These are phyloP conservation scores for Neoboletus subvelutipes DNA, from an alignment of 768 basidiomycete genomes.

Conservation along the genomic window DNA sequence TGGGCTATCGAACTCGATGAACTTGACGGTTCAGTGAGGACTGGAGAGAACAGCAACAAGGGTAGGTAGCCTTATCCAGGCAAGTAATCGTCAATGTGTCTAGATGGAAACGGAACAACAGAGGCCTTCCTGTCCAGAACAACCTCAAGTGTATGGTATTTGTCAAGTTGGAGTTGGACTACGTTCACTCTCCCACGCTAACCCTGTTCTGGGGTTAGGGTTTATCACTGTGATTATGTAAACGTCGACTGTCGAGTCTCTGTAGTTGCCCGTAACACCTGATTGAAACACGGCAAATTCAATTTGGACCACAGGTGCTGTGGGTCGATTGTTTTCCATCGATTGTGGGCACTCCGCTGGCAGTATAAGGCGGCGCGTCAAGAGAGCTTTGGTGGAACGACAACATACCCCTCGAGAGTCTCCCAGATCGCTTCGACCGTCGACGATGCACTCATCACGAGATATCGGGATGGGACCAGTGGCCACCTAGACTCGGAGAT, in stretches of 20 bases:
- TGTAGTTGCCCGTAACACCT: background rate
- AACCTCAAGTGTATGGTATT: background rate
- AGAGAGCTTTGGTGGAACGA: background rate
- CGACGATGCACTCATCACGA: background rate
- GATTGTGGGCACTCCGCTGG: background rate
- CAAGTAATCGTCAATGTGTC: background rate
- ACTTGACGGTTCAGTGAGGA: constrained; percentile 22
- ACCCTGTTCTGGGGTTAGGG: constrained; percentile 25
- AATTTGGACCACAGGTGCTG: background rate
- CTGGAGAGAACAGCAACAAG: constrained; percentile 26
- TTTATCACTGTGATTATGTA: background rate
- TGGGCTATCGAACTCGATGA: constrained; percentile 42
- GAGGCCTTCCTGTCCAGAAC: background rate
- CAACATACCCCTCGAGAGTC: background rate
- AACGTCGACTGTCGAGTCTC: background rate
- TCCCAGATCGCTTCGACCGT: background rate
- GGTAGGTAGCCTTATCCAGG: constrained; percentile 25
- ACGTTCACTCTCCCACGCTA: too few relatives aligned
- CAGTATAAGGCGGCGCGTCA: background rate
- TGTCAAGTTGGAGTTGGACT: too few relatives aligned
- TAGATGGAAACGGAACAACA: background rate
- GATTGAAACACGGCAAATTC: background rate
- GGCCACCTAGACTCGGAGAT: background rate
- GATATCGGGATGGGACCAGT: background rate
- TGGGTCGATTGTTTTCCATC: background rate